These are phyloP conservation scores for Clavispora santaluciae DNA, from an alignment of 805 yeast species.

Conservation along the genomic window DNA sequence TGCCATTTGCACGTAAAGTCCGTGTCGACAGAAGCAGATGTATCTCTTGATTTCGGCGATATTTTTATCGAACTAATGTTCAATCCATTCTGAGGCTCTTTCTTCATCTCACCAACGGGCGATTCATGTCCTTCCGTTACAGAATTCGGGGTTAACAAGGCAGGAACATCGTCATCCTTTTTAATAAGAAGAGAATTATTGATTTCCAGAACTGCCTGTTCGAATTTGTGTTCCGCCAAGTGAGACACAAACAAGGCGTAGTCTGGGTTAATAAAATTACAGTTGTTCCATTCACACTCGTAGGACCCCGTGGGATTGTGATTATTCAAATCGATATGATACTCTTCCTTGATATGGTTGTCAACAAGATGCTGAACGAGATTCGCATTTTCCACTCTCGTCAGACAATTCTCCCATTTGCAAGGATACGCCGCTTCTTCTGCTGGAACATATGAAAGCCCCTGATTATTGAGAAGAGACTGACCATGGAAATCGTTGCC, in stretches of 20 bases:
- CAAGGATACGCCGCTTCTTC: constrained; percentile 30
- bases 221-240: constrained; percentile 27
- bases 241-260: constrained; percentile 56
- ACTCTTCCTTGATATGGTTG: constrained; percentile 49
- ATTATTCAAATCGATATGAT: constrained; percentile 15
- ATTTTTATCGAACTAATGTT: constrained; percentile 33
- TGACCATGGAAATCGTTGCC: background rate
- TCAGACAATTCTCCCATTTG: constrained; percentile 65
- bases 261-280: constrained; percentile 54
- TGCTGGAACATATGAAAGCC: background rate
- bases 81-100: constrained; percentile 8
- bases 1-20: constrained; percentile 45
- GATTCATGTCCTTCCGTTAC: constrained; percentile 1
- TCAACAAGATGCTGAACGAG: constrained; percentile 36
- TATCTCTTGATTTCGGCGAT: constrained; percentile 19
- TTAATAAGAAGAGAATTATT: background rate
- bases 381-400: constrained; percentile 29
- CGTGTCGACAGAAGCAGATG: constrained; percentile 14
- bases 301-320: constrained; percentile 14
- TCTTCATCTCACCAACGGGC: background rate
- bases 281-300: constrained; percentile 74
- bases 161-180: background rate
- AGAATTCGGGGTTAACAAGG: constrained; percentile 4
- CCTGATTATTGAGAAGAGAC: background rate
- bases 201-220: background rate